Conservation (phyloP, 2,329 filamentous ascomycete species). For the Phaeosphaeriaceae sp. region DNA sequence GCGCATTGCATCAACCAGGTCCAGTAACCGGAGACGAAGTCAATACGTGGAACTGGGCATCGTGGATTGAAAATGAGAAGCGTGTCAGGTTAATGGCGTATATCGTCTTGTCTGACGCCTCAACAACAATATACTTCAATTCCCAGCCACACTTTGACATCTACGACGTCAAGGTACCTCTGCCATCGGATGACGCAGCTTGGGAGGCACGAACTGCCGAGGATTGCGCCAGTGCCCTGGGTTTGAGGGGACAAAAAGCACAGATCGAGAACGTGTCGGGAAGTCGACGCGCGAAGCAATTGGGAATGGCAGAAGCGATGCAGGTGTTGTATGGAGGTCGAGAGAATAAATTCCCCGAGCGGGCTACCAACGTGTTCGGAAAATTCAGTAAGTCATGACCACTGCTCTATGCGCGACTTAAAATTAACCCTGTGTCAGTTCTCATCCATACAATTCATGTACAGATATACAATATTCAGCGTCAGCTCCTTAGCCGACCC, state of each 20-base stretch:
- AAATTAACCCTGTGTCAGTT: constrained; percentile 49
- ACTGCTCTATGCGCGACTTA: background rate
- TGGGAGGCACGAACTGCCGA: constrained; percentile 69
- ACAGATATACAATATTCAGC: constrained; percentile 63
- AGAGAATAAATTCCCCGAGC: constrained; percentile 65
- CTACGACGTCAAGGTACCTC: constrained; percentile 69
- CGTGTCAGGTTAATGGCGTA: constrained; percentile 69
- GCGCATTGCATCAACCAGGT: constrained; percentile 66
- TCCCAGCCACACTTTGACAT: constrained; percentile 66
- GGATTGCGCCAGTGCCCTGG: constrained; percentile 70
- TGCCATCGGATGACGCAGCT: constrained; percentile 74
- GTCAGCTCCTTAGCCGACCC: constrained; percentile 46
- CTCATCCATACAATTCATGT: constrained; percentile 72
- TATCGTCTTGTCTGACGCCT: constrained; percentile 68
- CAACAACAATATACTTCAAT: constrained; percentile 76
- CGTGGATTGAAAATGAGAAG: constrained; percentile 75
- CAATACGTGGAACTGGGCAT: constrained; percentile 67
- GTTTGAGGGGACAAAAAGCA: constrained; percentile 64
- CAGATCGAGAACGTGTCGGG: constrained; percentile 68
- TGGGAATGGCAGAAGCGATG: constrained; percentile 67
- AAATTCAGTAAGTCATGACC: constrained; percentile 62
- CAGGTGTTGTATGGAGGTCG: constrained; percentile 65
- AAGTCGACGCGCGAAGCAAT: constrained; percentile 68
- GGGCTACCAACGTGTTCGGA: constrained; percentile 72
- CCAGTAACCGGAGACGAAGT: constrained; percentile 50